Evolutionary conservation across 192 early-diverging fungal species (phyloP).

Genomic region (Phycomyces nitens): DNA sequence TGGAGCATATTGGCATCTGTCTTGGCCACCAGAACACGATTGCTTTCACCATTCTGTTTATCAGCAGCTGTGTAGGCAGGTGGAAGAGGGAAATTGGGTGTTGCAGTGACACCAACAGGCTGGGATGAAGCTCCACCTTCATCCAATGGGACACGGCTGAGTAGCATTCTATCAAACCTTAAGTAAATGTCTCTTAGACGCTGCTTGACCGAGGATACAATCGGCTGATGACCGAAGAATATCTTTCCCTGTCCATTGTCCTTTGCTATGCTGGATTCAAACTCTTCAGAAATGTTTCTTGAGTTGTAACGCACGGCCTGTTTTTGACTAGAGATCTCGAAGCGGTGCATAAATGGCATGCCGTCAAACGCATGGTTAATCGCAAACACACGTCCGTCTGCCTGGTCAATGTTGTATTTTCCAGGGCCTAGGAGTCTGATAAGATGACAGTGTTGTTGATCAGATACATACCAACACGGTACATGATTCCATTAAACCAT

Average conservation of each 20-base stretch:
- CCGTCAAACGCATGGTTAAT: slow-evolving; percentile 37
- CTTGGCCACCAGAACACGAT: slow-evolving; percentile 24
- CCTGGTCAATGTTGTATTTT: slow-evolving; percentile 16
- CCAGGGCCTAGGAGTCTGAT: slow-evolving; percentile 15
- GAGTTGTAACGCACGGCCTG: slow-evolving; percentile 26
- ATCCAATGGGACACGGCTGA: not conserved
- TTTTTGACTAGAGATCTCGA: slow-evolving; percentile 14
- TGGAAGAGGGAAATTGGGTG: slow-evolving; percentile 33
- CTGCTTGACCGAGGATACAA: not conserved
- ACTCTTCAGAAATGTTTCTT: slow-evolving; percentile 13
- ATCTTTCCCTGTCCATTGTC: not conserved
- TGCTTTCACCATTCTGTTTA: not conserved
- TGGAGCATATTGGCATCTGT: slow-evolving; percentile 35
- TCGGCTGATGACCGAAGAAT: slow-evolving; percentile 20
- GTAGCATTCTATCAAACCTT: slow-evolving; percentile 1
- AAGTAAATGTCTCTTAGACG: not conserved
- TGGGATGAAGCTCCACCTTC: not conserved
- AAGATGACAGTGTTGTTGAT: not conserved
- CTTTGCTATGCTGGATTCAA: slow-evolving; percentile 15
- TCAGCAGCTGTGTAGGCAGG: not conserved
- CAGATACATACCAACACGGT: slow-evolving; percentile 42
- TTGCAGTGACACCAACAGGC: slow-evolving; percentile 28
- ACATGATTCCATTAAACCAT: slow-evolving; percentile 49
- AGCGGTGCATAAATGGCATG: slow-evolving; percentile 26
- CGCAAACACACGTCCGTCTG: slow-evolving; percentile 18